Evolutionary conservation across 441 rosid genomes (phyloP), one percentile per base, ranked within the genome.

Genomic region (Aquilaria agallochum): DNA sequence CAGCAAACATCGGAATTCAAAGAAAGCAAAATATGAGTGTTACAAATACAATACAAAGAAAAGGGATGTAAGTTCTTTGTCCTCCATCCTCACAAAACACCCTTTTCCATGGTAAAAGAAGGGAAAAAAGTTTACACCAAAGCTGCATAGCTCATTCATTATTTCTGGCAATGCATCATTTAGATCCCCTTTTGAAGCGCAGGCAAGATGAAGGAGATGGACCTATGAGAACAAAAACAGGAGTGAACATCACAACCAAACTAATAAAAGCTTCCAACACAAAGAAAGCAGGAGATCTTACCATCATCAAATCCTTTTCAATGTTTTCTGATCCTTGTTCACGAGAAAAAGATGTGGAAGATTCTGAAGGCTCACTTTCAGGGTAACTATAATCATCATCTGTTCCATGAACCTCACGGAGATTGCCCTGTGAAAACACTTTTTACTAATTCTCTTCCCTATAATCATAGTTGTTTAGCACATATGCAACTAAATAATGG

Each of bases 141-240:
- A 81, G 62, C 81, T 84, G 81, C 69, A 81, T 12, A 95, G 82
- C 76, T 95, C 99, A 13, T 72, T 72, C 20, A 86, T 72, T 65
- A 95, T 82, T 68, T 78, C 85, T 55, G 97, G 95, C 67, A 88
- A 76, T 49, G 81, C 79, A 85, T 85, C 92, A 50, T 74, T 78
- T 68, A 85, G 66, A 72, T 73, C 83, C 69, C 91, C 95, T 71
- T 82, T 85, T 56, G 96, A 85, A 73, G 87, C 78, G 73, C 98
- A 92, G 58, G 89, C 96, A 68, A 92, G 92, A 20, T 72, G 97
- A 76, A 95, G 93, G 67, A 95, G 76, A 81, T 95, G 97, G 74
- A 84, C 90, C 98, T 93, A 69, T 65, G 15, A 50, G 36, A 60
- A 31, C 45, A 20, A 53, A 59, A 10, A 40, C 1, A 40, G 44